Evolutionary conservation across 2,329 filamentous ascomycete genomes (phyloP), one percentile per base, ranked within the genome.

Genomic region (Colletotrichum sansevieriae): DNA sequence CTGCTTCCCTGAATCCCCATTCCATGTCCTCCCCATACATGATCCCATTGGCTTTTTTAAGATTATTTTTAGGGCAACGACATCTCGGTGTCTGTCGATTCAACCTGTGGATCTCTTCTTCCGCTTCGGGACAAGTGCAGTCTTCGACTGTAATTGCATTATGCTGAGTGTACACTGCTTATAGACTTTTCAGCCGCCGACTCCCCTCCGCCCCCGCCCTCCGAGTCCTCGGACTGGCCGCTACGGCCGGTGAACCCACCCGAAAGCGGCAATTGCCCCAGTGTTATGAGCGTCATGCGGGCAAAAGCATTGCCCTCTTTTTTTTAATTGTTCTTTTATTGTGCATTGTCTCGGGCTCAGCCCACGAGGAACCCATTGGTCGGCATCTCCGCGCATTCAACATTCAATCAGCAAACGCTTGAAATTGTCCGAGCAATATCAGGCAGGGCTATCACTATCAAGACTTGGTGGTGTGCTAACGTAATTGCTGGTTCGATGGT

Each of bases 371-470:
- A 12, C 37, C 9, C 9, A 44, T 13, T 20, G 15, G n/a, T 55
- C 58, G 49, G 58, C 64, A 67, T 67, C 55, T 52, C 58, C 59
- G 64, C 58, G 59, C 51, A 12, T 29, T 41, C 15, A 43, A 25
- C 25, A 47, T 12, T 18, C 12, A 56, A n/a, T 56, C 41, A 63
- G 51, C 59, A 54, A 44, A 62, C 20, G 20, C 47, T 7, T 10
- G 18, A 29, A 25, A 51, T 1, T 20, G 33, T 41, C 13, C 57
- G 33, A 44, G 47, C 10, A 12, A 37, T 13, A 8, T 44, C n/a
- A 37, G n/a, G n/a, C 12, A 44, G 54, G 37, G 22, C 12, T n/a
- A 25, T 39, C 25, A 15, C 13, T n/a, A 25, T 39, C 25, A 15
- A 9, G 35, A n/a, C 11, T n/a, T 20, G 5, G 8, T 9, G 15